Base-by-base conservation (phyloP, 1,284 basidiomycete species). In the Cystobasidiaceae sp. region DNA sequence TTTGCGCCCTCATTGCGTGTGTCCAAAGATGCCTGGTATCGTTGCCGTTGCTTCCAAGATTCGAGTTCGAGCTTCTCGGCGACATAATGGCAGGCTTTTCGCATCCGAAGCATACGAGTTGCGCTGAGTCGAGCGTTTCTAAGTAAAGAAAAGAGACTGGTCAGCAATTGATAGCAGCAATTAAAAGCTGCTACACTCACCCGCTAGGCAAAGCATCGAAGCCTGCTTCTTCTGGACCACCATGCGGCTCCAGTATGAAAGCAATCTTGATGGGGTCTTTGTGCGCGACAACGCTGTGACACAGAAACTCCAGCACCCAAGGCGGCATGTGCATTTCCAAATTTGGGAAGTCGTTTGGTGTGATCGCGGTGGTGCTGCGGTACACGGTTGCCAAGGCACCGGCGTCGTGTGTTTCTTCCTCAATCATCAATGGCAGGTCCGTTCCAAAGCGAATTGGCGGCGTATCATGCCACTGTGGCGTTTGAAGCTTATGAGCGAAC, bases 271-370 rank as follows among this genome's bases (percentile, higher is more conserved):
- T 79, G 1, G 76, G 75, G 72, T 86, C 86, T 73, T 88, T 88
- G 34, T 83, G 73, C 13, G 72, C 69, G 32, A 70, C 74, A 11
- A 76, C 70, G 33, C 77, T 77, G 8, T 75, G 75, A 39, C 97
- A 81, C 45, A 97, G 77, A 72, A 87, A 94, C 75, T 97, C 90
- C 49, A 93, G 79, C 50, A 96, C 78, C 94, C 94, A 98, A 67
- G 85, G 75, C 1, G 93, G 93, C 80, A 90, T 84, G 32, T 79
- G 79, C 74, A 87, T 84, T 77, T 97, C 93, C 37, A 97, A 80
- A 9, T 78, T 76, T 27, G 82, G 80, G 39, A 84, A 73, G 70
- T 97, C 93, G 23, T 80, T 75, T 57, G 82, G 83, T 0, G 84
- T 85, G 49, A 81, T 83, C 1, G 82, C 82, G 2, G 86, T 82